phyloP scores from a whole-genome alignment of 495 filamentous ascomycete genomes.

The Aspergillus haitiensis region DNA sequence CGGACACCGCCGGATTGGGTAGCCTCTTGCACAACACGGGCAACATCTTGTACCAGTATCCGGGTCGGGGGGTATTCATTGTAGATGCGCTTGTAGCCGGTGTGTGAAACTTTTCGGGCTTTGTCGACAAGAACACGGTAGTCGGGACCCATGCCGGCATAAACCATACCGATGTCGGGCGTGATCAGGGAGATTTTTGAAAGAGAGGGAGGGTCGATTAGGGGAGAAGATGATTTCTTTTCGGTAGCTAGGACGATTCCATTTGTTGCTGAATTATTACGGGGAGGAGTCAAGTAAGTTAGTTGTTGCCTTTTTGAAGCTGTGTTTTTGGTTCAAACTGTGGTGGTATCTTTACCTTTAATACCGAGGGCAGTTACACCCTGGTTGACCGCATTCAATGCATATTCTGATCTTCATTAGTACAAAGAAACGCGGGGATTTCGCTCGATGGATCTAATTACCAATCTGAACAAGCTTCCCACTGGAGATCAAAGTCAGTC shows the following conservation, averaged over 20 bases:
- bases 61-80: constrained; percentile 99
- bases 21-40: constrained; percentile 96
- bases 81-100: constrained; percentile 98
- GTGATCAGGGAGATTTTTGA: constrained; percentile 98
- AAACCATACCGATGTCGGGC: constrained; percentile 99
- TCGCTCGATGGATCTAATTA: constrained; percentile 30
- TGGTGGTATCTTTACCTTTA: constrained; percentile 64
- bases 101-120: constrained; percentile 98
- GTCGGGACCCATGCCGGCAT: constrained; percentile 97
- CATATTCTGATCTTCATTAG: constrained; percentile 76
- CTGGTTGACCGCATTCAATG: constrained; percentile 97
- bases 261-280: constrained; percentile 71
- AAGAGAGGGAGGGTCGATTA: constrained; percentile 89
- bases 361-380: constrained; percentile 97
- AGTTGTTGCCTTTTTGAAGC: constrained; percentile 13
- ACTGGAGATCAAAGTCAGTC: constrained; percentile 59
- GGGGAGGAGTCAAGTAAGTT: neutral
- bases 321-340: neutral
- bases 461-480: constrained; percentile 84
- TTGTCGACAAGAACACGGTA: constrained; percentile 97
- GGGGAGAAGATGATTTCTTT: constrained; percentile 97
- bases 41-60: constrained; percentile 98
- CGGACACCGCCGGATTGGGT: constrained; percentile 97
- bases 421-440: neutral
- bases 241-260: constrained; percentile 98